Evolutionary conservation across 345 rosid species (phyloP), one percentile per base, ranked within the genome.

Genomic region (Aquilaria yunnanensis): DNA sequence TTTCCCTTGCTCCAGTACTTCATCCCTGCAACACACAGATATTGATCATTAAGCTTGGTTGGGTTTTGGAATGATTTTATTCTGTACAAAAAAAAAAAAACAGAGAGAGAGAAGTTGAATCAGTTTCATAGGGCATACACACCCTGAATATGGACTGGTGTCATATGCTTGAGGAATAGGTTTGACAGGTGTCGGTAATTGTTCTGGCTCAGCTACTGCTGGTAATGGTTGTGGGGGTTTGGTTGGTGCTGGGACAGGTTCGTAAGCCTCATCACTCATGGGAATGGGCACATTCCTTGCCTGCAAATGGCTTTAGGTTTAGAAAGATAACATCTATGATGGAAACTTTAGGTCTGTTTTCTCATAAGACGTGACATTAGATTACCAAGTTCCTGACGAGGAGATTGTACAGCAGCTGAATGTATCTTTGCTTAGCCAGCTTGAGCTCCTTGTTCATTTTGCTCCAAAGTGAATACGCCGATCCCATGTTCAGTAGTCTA

Each of bases 401-500:
- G 49, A 88, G 91, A 68, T 68, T 80, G 73, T 86, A 84, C 62
- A 90, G 61, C 75, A 87, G 37, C 16, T 90, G 78, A 56, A 78
- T 76, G 74, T 94, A 94, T 81, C 96, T 75, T 50, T 83, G 85
- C 67, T 82, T 88, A 2, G 96, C 89, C 58, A 63, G 75, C 75
- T 83, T 90, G 51, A 82, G 96, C 46, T 85, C 88, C 78, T 76
- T 83, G 74, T 85, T 88, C 72, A 90, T 59, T 37, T 80, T 79
- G 82, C 88, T 85, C 97, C 96, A 90, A 65, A 94, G 76, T 52
- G 90, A 85, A 37, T 94, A 90, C 8, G 79, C 31, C 6, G 90
- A 81, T 68, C 96, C 97, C 97, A 90, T 83, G 77, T 80, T 86
- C 78, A 90, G 55, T 77, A 86, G 64, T 72, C 80, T 88, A 52